These are phyloP conservation scores for Hebeloma cylindrosporum DNA, from an alignment of 768 basidiomycete genomes.

Conservation along the genomic window DNA sequence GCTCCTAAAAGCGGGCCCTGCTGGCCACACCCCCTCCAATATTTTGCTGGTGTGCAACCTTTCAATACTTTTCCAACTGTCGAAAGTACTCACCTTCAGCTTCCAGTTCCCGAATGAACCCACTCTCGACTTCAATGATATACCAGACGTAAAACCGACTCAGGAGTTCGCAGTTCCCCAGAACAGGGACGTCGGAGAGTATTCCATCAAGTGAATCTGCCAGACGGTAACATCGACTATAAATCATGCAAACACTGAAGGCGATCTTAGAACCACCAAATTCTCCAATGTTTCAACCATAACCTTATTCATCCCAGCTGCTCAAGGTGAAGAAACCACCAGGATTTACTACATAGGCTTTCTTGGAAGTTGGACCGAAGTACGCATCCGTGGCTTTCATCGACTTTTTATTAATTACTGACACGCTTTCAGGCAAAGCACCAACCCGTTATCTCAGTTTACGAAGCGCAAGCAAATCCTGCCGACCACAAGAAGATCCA, in stretches of 20 bases:
- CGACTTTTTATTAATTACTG: background rate
- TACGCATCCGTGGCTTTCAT: conserved; percentile 26
- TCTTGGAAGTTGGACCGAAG: conserved; percentile 79
- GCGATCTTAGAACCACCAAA: conserved; percentile 65
- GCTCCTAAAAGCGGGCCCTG: conserved; percentile 82
- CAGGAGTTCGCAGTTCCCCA: conserved; percentile 75
- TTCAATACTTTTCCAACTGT: background rate
- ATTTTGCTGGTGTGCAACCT: conserved; percentile 58
- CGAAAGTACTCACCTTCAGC: background rate
- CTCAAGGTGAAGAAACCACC: conserved; percentile 76
- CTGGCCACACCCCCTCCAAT: conserved; percentile 71
- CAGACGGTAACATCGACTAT: background rate
- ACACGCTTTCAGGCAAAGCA: conserved; percentile 56
- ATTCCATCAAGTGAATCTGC: conserved; percentile 67
- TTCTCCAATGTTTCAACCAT: conserved; percentile 81
- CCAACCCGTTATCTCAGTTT: conserved; percentile 81
- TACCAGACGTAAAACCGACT: conserved; percentile 55
- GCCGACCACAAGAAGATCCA: conserved; percentile 88
- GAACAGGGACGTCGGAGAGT: conserved; percentile 80
- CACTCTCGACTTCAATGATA: conserved; percentile 81
- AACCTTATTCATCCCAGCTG: conserved; percentile 79
- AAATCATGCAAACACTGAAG: background rate
- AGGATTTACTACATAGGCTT: conserved; percentile 86
- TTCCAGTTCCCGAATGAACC: conserved; percentile 73
- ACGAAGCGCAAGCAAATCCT: conserved; percentile 83